Conservation (phyloP, 108 stramenopile genomes). For the Nitzschia sp. region DNA sequence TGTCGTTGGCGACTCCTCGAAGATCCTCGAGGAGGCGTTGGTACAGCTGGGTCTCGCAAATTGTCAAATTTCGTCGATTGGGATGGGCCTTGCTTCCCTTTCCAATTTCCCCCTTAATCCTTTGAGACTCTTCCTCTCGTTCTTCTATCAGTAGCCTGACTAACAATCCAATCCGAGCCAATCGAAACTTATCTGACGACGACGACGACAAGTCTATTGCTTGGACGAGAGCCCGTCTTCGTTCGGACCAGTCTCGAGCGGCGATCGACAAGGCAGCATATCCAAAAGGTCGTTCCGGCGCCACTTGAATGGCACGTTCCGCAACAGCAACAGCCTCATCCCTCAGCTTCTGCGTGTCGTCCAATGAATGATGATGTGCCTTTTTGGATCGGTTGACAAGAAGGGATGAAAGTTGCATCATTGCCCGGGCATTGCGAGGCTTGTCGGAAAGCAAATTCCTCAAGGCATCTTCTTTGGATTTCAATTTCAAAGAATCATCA, state of each 20-base stretch:
- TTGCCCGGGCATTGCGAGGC: slow-evolving; percentile 23
- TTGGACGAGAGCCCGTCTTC: slow-evolving; percentile 14
- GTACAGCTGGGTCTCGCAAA: slow-evolving; percentile 9
- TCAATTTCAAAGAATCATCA: no score
- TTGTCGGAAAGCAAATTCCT: slow-evolving; percentile 7
- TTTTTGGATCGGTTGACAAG: slow-evolving; percentile 15
- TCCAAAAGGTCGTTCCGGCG: slow-evolving; percentile 27
- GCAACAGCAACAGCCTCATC: slow-evolving; percentile 12
- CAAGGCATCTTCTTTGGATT: slow-evolving; percentile 6
- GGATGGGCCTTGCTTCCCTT: slow-evolving; percentile 19
- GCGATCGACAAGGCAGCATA: slow-evolving; percentile 28
- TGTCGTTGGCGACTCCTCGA: not conserved
- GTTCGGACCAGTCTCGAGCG: not conserved
- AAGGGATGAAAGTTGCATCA: slow-evolving; percentile 12
- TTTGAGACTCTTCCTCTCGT: slow-evolving; percentile 28
- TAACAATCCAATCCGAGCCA: slow-evolving; percentile 13
- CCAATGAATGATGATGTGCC: not conserved
- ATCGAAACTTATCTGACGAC: not conserved
- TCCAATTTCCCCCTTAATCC: slow-evolving; percentile 10
- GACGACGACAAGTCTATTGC: slow-evolving; percentile 11
- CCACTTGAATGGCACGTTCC: slow-evolving; percentile 20
- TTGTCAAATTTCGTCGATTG: slow-evolving; percentile 7
- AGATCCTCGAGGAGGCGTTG: not conserved
- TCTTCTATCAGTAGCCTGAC: slow-evolving; percentile 35
- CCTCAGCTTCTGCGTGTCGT: not conserved